Conservation (phyloP, 1,284 basidiomycete genomes). For the Ceraceosorus bombacis region DNA sequence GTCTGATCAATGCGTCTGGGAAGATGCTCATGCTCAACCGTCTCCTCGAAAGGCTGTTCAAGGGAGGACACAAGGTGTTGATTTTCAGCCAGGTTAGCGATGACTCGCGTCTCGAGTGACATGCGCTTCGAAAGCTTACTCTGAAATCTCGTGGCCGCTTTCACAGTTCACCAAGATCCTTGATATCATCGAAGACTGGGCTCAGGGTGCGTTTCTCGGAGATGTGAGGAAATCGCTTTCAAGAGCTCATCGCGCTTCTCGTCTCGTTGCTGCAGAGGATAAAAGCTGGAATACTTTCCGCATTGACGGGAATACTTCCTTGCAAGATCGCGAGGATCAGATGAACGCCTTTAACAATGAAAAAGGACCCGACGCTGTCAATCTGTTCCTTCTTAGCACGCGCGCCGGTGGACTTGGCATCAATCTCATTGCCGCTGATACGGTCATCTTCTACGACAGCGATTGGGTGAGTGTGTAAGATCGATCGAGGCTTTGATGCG, state of each 20-base stretch:
- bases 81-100: constrained; percentile 69
- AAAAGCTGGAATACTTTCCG: constrained; percentile 77
- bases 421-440: constrained; percentile 82
- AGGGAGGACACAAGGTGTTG: constrained; percentile 75
- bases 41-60: constrained; percentile 75
- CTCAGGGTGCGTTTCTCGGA: neutral
- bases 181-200: constrained; percentile 67
- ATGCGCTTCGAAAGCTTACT: neutral
- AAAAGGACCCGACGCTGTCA: constrained; percentile 60
- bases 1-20: constrained; percentile 75
- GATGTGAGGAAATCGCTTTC: too few species aligned
- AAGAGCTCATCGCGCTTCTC: neutral
- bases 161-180: constrained; percentile 73
- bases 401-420: constrained; percentile 78
- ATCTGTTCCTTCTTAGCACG: constrained; percentile 82
- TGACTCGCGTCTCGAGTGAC: neutral
- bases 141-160: neutral
- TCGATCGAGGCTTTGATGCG: neutral
- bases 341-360: constrained; percentile 77
- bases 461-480: constrained; percentile 65
- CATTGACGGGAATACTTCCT: constrained; percentile 76
- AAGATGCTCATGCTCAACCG: constrained; percentile 96
- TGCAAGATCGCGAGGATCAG: constrained; percentile 70
- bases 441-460: constrained; percentile 64
- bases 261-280: constrained; percentile 46